Evolutionary conservation across 164 flowering plant genomes (phyloP).

Genomic region (grape (Vitis vinifera)): DNA sequence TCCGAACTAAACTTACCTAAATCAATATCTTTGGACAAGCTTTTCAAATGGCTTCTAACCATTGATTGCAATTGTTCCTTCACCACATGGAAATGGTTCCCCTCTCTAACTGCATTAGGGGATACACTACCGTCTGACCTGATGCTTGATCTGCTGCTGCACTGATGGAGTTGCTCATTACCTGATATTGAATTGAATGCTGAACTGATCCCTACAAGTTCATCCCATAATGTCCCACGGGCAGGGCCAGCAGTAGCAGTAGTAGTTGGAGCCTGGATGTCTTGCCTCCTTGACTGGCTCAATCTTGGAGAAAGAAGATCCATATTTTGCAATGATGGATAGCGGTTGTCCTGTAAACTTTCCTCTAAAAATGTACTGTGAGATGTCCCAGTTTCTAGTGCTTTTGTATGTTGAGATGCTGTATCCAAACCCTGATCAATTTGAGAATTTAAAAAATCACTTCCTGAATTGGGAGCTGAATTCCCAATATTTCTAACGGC

Average conservation of each 20-base stretch:
- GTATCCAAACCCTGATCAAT: conserved; percentile 29
- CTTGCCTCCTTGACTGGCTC: conserved; percentile 32
- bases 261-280: conserved; percentile 22
- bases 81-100: conserved; percentile 23
- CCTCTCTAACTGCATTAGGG: conserved; percentile 24
- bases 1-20: conserved; percentile 40
- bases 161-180: conserved; percentile 37
- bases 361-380: conserved; percentile 25
- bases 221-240: conserved; percentile 27
- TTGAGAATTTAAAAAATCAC: conserved; percentile 29
- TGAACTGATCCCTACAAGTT: conserved; percentile 19
- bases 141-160: conserved; percentile 31
- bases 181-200: conserved; percentile 13
- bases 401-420: conserved; percentile 22
- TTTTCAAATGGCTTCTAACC: conserved; percentile 48
- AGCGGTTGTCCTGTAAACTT: conserved; percentile 22
- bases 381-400: conserved; percentile 31
- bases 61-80: conserved; percentile 47
- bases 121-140: conserved; percentile 23
- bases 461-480: conserved; percentile 22
- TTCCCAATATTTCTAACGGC: conserved; percentile 26
- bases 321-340: conserved; percentile 19
- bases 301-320: conserved; percentile 25
- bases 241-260: conserved; percentile 17
- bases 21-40: conserved; percentile 39